phyloP scores from a whole-genome alignment of 768 basidiomycete genomes.

The Podaxis pistillaris region DNA sequence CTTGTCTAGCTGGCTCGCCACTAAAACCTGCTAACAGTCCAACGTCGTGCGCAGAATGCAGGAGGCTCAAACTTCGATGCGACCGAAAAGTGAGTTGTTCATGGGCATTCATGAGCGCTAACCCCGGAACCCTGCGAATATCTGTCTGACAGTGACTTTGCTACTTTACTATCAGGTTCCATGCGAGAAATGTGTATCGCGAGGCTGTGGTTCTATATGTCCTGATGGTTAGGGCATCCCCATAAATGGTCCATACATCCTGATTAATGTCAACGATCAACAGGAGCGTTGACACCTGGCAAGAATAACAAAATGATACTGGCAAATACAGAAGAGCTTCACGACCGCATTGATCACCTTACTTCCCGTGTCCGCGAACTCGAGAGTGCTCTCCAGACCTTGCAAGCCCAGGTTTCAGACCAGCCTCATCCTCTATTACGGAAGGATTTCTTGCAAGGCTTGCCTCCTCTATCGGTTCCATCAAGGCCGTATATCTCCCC shows the following conservation, averaged over 20 bases:
- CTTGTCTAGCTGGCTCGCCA: background rate
- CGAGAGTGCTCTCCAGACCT: constrained; percentile 51
- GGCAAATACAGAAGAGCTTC: constrained; percentile 69
- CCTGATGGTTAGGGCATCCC: constrained; percentile 54
- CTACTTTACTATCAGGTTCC: constrained; percentile 48
- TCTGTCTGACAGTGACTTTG: constrained; percentile 13
- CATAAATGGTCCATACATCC: constrained; percentile 9
- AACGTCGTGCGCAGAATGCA: constrained; percentile 52
- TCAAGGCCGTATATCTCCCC: constrained; percentile 23
- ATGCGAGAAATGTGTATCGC: constrained; percentile 74
- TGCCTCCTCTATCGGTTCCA: constrained; percentile 15
- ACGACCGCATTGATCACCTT: constrained; percentile 59
- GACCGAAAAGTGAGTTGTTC: constrained; percentile 52
- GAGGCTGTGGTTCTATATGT: constrained; percentile 75
- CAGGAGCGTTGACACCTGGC: constrained; percentile 55
- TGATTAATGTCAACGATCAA: constrained; percentile 6
- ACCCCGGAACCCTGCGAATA: constrained; percentile 17
- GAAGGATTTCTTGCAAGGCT: constrained; percentile 26
- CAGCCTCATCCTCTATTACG: constrained; percentile 49
- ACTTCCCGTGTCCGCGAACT: constrained; percentile 56
- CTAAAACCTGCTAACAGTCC: constrained; percentile 43
- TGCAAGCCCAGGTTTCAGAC: constrained; percentile 48
- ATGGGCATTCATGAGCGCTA: constrained; percentile 1
- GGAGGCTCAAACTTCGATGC: constrained; percentile 63
- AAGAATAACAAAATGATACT: constrained; percentile 64